A percentile compares a stretch with the other conserved stretches of the same genome.
Conservation (phyloP, 768 basidiomycete genomes). For the Macrolepiota dolichaula region DNA sequence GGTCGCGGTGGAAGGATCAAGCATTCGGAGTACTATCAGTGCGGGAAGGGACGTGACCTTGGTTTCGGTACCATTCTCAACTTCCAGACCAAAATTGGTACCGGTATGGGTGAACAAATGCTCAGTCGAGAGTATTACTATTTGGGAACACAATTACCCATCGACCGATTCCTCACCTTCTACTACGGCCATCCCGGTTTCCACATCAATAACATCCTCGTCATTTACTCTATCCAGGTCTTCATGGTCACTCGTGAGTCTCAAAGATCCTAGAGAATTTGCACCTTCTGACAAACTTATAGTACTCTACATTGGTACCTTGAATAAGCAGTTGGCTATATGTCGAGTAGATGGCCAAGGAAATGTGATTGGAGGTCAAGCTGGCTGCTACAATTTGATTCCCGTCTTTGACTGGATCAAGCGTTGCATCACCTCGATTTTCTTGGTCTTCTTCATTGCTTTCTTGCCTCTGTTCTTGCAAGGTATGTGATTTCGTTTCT, state of each 20-base stretch:
- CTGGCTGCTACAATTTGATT: conserved; percentile 92
- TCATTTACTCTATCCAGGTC: conserved; percentile 96
- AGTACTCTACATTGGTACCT: conserved; percentile 94
- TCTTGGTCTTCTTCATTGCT: conserved; percentile 98
- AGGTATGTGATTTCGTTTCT: conserved; percentile 48
- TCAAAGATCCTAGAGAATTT: conserved; percentile 4
- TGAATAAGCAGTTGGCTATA: conserved; percentile 90
- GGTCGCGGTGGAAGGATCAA: conserved; percentile 98
- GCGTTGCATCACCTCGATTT: conserved; percentile 94
- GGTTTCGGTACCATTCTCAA: conserved; percentile 99
- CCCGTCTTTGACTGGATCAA: conserved; percentile 99
- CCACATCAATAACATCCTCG: conserved; percentile 99
- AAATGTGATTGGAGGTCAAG: conserved; percentile 79
- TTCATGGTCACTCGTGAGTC: conserved; percentile 93
- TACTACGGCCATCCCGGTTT: conserved; percentile 99
- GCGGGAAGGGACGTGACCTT: conserved; percentile 98
- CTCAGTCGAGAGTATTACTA: conserved; percentile 99
- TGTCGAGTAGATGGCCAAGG: conserved; percentile 82
- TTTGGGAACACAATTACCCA: conserved; percentile 94
- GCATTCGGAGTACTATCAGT: conserved; percentile 99
- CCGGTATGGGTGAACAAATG: conserved; percentile 99
- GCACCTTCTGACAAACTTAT: conserved; percentile 3
- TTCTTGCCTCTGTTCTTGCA: conserved; percentile 96
- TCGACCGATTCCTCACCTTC: conserved; percentile 98
- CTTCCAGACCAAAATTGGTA: conserved; percentile 99